Base-by-base conservation (phyloP, 345 rosid genomes). In the Gossypium thurberi region DNA sequence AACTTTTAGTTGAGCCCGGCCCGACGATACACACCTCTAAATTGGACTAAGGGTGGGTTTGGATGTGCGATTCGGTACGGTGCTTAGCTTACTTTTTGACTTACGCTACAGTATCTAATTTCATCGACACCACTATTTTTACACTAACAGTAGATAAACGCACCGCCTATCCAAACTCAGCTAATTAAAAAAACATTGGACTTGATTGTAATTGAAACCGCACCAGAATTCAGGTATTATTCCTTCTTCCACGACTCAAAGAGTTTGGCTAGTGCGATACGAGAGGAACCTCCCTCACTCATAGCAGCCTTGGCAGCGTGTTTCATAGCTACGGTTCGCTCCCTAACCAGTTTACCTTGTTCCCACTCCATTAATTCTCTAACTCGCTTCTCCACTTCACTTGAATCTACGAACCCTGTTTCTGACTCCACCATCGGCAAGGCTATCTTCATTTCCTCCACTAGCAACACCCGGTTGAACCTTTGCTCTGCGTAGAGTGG, bases 81-180 rank as follows among this genome's bases (percentile, higher is more conserved):
- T 21, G 23, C 1, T 21, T 21, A 1, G 1, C 23, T 21, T 21
- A 21, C 23, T 21, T 21, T 21, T 21, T 21, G 1, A 1, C 23
- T 21, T 0, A 21, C 23, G 1, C 1, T 21, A 21, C 1, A 21
- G 1, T 21, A 21, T 21, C 23, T 21, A 21, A 21, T 21, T 0
- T 21, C 1, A 21, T 0, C 1, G 23, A 1, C 1, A 21, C 23
- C 0, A 0, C 1, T 21, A 0, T 1, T 21, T 21, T 21, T 21
- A 21, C 0, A 21, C 1, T 21, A 21, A 21, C 1, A 1, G 23
- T 1, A 21, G 23, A 0, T 21, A 21, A 21, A 21, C 23, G 23
- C 23, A 21, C 23, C 1, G 23, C 23, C 1, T 0, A 21, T 21
- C 23, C 1, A 21, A 21, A 21, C 1, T 21, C 1, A 21, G 1